Evolutionary conservation across 805 yeast species (phyloP), one percentile per base, ranked within the genome.

Genomic region (Jamesozyma hellenica): DNA sequence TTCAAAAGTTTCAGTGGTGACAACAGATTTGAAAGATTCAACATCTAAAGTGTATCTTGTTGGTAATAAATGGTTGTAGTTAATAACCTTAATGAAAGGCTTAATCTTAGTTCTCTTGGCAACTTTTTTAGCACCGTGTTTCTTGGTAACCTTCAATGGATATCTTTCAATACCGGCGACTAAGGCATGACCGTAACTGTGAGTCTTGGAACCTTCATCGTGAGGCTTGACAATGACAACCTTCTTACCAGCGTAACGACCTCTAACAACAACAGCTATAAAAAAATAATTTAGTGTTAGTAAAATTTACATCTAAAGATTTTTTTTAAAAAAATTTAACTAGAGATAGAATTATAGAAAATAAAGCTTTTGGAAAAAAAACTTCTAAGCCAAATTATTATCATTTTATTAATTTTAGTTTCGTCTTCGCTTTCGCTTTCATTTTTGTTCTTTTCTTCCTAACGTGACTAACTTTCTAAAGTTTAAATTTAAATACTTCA

Each of bases 181-280:
- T 63, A 90, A 78, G 68, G 98, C 98, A 65, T 92, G 97, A 69
- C 96, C 95, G 84, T 88, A 90, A 64, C 94, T 92, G 78, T 90
- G 96, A 52, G 90, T 68, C 77, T 92, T 92, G 76, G 97, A 77
- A 68, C 98, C 98, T 66, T 90, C 96, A 67, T 92, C 97, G 70
- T 84, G 92, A 60, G 96, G 90, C 74, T 85, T 87, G 68, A 90
- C 88, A 67, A 90, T 86, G 70, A 90, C 98, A 58, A 90, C 98
- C 82, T 90, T 90, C 84, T 87, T 90, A 79, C 98, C 98, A 70
- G 98, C 98, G 84, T 79, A 90, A 77, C 97, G 90, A 67, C 98
- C 98, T 73, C 96, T 90, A 72, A 88, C 94, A 71, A 90, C 87
- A 74, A 90, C 88, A 77, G 97, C 94, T 82, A 67, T 35, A 53